These are phyloP conservation scores for Entomortierella beljakovae DNA, from an alignment of 192 early-diverging fungal genomes.

Conservation along the genomic window DNA sequence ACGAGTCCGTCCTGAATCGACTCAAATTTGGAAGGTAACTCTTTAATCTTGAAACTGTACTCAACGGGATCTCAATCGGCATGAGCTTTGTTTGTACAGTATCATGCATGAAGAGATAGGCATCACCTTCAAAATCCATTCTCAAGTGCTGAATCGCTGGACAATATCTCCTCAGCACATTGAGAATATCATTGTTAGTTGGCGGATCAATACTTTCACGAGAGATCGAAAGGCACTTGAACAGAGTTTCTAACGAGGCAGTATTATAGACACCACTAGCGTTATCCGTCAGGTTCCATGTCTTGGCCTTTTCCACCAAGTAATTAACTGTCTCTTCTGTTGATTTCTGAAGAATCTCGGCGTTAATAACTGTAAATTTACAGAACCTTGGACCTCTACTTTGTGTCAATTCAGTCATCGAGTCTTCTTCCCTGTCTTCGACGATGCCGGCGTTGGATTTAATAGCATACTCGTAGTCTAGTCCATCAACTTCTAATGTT, in stretches of 20 bases:
- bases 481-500: slow-evolving; percentile 1
- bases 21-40: neutral
- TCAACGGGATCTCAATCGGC: neutral
- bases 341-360: neutral
- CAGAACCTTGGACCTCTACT: neutral
- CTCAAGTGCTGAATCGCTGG: neutral
- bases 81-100: neutral
- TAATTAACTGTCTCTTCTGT: neutral
- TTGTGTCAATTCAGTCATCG: too few species aligned
- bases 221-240: neutral
- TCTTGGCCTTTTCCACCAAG: neutral
- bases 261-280: too few species aligned
- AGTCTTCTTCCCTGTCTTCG: too few species aligned
- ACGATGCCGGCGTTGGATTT: neutral
- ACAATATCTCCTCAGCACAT: neutral
- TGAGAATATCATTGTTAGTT: neutral
- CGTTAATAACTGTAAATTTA: slow-evolving; percentile 7
- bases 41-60: neutral
- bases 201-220: neutral
- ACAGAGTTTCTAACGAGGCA: neutral
- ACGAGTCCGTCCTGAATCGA: neutral
- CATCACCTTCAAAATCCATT: neutral
- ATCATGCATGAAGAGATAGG: neutral
- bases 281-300: too few species aligned
- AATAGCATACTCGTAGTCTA: neutral